Base-by-base conservation (phyloP, 1,284 basidiomycete genomes). In the Hemileia vastatrix region DNA sequence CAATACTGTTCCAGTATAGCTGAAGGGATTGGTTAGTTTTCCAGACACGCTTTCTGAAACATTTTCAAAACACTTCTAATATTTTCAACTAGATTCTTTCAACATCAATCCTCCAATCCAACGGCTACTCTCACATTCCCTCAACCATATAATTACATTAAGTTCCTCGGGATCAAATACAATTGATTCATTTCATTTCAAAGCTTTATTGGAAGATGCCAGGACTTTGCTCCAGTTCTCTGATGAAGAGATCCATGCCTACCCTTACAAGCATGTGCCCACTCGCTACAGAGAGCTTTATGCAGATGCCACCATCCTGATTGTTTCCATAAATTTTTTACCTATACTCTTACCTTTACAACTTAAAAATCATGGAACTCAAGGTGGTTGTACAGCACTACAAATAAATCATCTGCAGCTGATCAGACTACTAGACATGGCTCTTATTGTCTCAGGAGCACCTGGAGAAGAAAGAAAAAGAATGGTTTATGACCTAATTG, bases 371-470 rank as follows among this genome's bases (percentile, higher is more conserved):
- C 51, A 23, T 31, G 4, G 21, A 36, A 4, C 56, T 13, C 18
- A 9, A 50, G 56, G 23, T 13, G 40, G 43, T 1, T 9, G n/a
- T n/a, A n/a, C n/a, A n/a, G n/a, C n/a, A n/a, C 5, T 1, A 2
- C 19, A 9, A 6, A 23, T 21, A 9, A 8, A 9, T 11, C 27
- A 11, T 23, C 11, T 48, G 50, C 15, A 67, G 1, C 58, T 65
- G 3, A 80, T 94, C 40, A 77, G 79, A 4, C 77, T 79, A 11
- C 77, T 96, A 31, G 93, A 97, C 72, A 80, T 80, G 68, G 85
- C 86, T 1, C 85, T 94, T 67, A 85, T 96, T 67, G 80, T 94
- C 49, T 86, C 90, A 6, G 92, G 91, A 0, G 83, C 85, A 0
- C 80, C 84, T 23, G 88, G 88, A 5, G 72, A 80, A 27, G 78